Evolutionary conservation across 495 filamentous ascomycete genomes (phyloP).

Genomic region (Elasticomyces elasticus): DNA sequence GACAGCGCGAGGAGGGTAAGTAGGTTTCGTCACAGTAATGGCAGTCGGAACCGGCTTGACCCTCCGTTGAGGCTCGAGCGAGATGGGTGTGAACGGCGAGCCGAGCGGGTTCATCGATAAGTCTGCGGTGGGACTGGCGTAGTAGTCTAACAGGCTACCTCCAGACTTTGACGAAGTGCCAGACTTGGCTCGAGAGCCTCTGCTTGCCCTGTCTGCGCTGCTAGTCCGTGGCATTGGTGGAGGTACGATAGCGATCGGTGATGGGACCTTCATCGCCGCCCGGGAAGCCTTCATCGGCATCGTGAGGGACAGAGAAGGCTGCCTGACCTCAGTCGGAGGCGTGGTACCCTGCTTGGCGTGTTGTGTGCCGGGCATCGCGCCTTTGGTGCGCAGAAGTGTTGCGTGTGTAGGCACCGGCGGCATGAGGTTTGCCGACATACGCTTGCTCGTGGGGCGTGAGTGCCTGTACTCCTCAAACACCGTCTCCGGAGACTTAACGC

Average conservation of each 20-base stretch:
- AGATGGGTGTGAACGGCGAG: constrained; percentile 10
- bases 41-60: neutral
- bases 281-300: constrained; percentile 10
- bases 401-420: constrained; percentile 1
- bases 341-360: neutral
- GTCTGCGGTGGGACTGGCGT: constrained; percentile 12
- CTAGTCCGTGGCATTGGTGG: constrained; percentile 1
- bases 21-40: constrained; percentile 12
- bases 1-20: constrained; percentile 10
- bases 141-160: constrained; percentile 16
- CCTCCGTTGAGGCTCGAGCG: constrained; percentile 5
- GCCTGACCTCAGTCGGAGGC: neutral
- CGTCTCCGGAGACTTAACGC: constrained; percentile 11
- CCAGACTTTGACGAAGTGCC: constrained; percentile 1
- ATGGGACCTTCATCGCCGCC: neutral
- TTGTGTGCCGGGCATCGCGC: neutral
- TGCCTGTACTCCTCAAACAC: constrained; percentile 23
- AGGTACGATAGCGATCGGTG: constrained; percentile 2
- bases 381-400: neutral
- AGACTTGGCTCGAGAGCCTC: constrained; percentile 1
- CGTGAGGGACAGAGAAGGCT: constrained; percentile 14
- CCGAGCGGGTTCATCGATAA: neutral
- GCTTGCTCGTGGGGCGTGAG: neutral
- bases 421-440: neutral
- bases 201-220: neutral